Evolutionary conservation across 1,284 basidiomycete species (phyloP).

Genomic region (Sphaerobolus stellatus): DNA sequence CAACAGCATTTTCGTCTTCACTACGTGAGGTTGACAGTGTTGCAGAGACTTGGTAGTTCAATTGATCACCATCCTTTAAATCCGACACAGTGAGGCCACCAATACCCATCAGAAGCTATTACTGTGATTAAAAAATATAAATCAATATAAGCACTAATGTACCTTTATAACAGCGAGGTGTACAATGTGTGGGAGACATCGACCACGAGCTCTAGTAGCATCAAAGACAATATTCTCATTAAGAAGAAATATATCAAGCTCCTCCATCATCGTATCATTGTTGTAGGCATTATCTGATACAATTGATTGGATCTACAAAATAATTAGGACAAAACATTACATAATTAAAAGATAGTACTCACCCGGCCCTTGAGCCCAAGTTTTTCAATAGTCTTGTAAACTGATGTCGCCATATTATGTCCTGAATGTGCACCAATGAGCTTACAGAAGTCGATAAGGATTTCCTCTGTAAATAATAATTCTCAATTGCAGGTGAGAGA

Average conservation of each 20-base stretch:
- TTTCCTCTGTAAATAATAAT: conserved; percentile 11
- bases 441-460: conserved; percentile 16
- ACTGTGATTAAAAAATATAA: neutral
- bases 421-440: conserved; percentile 16
- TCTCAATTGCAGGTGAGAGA: neutral
- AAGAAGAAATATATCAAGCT: neutral
- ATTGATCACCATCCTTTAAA: neutral
- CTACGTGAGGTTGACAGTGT: neutral
- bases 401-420: conserved; percentile 13
- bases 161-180: conserved; percentile 16
- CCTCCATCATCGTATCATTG: conserved; percentile 17
- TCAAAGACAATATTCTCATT: neutral
- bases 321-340: neutral
- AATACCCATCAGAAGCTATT: neutral
- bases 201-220: conserved; percentile 8
- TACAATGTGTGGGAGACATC: conserved; percentile 15
- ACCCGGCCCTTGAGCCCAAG: conserved; percentile 14
- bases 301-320: conserved; percentile 9
- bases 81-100: neutral
- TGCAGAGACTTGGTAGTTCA: conserved; percentile 1
- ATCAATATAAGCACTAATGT: neutral
- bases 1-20: neutral
- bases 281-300: conserved; percentile 15
- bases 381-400: conserved; percentile 12
- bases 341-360: neutral